Percentiles rank a stretch among this genome's conserved stretches.
These are phyloP conservation scores for Blastocystis sp. DNA, from an alignment of 352 stramenopile species.

Conservation along the genomic window DNA sequence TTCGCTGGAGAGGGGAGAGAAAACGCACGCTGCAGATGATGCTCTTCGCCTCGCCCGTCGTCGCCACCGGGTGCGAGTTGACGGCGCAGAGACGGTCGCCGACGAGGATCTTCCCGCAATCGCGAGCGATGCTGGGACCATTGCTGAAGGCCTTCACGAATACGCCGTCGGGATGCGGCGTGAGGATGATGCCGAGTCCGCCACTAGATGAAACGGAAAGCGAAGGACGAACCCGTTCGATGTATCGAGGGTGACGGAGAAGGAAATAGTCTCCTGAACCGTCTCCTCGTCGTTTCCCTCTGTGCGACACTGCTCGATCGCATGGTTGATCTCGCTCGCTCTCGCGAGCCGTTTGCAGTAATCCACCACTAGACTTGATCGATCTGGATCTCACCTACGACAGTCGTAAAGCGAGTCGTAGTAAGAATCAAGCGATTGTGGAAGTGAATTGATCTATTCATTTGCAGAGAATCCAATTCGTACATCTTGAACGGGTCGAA, in stretches of 20 bases:
- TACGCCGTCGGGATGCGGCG: neutral
- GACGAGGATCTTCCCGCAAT: neutral
- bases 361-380: conserved; percentile 17
- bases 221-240: neutral
- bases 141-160: conserved; percentile 35
- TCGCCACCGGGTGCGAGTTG: neutral
- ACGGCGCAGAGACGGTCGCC: neutral
- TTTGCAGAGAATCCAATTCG: neutral
- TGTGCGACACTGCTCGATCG: neutral
- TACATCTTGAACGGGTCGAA: conserved; percentile 6
- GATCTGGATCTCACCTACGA: neutral
- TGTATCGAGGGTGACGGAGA: neutral
- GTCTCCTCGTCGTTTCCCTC: neutral
- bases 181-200: neutral
- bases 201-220: neutral
- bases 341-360: conserved; percentile 18
- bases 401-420: conserved; percentile 34
- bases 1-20: neutral
- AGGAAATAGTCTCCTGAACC: neutral
- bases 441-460: neutral
- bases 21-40: neutral
- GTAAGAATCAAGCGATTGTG: neutral
- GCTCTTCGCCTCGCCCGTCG: neutral
- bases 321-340: neutral
- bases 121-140: neutral